Conservation (phyloP, 1,139 yeast genomes). For the Oligophagozyma castellii region DNA sequence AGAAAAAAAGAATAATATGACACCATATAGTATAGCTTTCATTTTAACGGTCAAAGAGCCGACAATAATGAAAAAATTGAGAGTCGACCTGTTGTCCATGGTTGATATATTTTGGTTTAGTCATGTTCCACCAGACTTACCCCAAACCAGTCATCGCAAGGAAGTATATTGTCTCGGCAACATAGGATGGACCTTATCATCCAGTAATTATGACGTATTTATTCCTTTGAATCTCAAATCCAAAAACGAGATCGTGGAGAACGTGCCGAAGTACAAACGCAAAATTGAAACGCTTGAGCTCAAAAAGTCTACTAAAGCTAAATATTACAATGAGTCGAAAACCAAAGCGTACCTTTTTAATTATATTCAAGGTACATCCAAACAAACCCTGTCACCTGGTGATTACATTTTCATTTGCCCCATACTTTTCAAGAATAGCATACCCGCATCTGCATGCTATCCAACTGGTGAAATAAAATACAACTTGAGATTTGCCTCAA, state of each 20-base stretch:
- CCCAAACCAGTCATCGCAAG: slow-evolving; percentile 8
- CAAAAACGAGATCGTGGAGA: slow-evolving; percentile 9
- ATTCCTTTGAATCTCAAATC: slow-evolving; percentile 18
- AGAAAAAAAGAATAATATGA: too few relatives aligned
- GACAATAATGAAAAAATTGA: slow-evolving; percentile 15
- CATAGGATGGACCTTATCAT: slow-evolving; percentile 32
- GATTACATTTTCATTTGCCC: slow-evolving; percentile 64
- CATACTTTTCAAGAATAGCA: slow-evolving; percentile 45
- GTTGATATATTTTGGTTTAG: slow-evolving; percentile 36
- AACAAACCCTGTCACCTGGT: slow-evolving; percentile 32
- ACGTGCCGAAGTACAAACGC: slow-evolving; percentile 4
- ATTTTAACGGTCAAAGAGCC: slow-evolving; percentile 18
- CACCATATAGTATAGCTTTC: slow-evolving; percentile 18
- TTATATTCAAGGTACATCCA: slow-evolving; percentile 1
- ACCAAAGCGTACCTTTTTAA: slow-evolving; percentile 3
- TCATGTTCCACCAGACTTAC: slow-evolving; percentile 32
- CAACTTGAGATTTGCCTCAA: slow-evolving; percentile 7
- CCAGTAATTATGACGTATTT: slow-evolving; percentile 34
- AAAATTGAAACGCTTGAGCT: slow-evolving; percentile 9
- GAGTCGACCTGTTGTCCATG: slow-evolving; percentile 19
- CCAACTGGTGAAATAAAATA: slow-evolving; percentile 26
- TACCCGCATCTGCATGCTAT: slow-evolving; percentile 52
- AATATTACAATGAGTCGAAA: neutral
- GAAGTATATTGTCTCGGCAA: slow-evolving; percentile 35
- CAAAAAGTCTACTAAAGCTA: slow-evolving; percentile 4